These are phyloP conservation scores for Salix udensis DNA, from an alignment of 345 rosid genomes.

Conservation along the genomic window DNA sequence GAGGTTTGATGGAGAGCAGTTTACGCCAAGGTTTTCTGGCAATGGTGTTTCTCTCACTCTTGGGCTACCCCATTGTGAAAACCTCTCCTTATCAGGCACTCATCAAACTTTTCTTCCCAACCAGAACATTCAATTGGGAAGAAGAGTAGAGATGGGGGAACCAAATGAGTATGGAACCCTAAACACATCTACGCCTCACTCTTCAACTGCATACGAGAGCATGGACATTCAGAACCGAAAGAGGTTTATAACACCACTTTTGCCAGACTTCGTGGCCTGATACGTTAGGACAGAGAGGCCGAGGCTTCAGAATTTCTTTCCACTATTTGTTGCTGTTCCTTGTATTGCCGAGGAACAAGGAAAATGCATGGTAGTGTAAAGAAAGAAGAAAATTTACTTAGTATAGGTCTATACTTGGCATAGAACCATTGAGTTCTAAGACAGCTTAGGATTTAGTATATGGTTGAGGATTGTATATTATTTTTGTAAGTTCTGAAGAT, in stretches of 20 bases:
- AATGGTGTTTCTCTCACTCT: constrained; percentile 89
- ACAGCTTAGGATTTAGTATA: constrained; percentile 57
- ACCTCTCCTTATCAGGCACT: constrained; percentile 63
- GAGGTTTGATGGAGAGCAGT: constrained; percentile 71
- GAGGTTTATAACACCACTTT: constrained; percentile 79
- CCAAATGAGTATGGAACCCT: constrained; percentile 57
- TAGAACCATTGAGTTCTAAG: constrained; percentile 53
- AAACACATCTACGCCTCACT: constrained; percentile 47
- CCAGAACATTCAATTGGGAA: constrained; percentile 73
- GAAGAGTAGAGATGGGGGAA: constrained; percentile 69
- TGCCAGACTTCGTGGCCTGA: constrained; percentile 90
- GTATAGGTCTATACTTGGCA: constrained; percentile 68
- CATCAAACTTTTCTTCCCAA: constrained; percentile 73
- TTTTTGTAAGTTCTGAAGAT: constrained; percentile 72
- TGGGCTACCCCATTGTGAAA: constrained; percentile 87
- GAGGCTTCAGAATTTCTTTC: constrained; percentile 9
- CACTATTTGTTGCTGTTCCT: constrained; percentile 35
- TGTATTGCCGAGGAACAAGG: constrained; percentile 19
- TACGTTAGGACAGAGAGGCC: neutral
- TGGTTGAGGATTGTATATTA: constrained; percentile 75
- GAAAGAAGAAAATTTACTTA: constrained; percentile 37
- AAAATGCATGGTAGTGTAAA: constrained; percentile 46
- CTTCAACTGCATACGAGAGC: constrained; percentile 63
- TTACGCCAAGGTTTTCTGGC: constrained; percentile 64
- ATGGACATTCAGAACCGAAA: constrained; percentile 78